Conservation (phyloP, 139 green algal species). For the Tetratostichococcus sp. region DNA sequence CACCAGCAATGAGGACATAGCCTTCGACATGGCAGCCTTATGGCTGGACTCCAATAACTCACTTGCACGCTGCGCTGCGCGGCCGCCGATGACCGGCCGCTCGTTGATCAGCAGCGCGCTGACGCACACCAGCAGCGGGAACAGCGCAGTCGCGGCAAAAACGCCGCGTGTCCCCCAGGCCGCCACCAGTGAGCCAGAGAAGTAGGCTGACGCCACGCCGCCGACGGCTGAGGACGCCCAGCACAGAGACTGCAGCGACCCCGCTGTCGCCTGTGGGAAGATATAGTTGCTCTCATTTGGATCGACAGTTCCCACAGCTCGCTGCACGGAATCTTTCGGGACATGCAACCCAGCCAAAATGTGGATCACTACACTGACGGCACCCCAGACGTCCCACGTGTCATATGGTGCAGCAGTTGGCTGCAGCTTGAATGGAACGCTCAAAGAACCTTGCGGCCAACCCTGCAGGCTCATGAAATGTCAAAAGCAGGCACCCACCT, state of each 20-base stretch:
- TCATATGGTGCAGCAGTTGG: too few relatives aligned
- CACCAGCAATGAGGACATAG: background rate
- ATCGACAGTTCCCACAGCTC: too few relatives aligned
- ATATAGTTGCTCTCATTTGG: too few relatives aligned
- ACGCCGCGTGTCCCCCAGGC: conserved; percentile 49
- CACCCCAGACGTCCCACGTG: too few relatives aligned
- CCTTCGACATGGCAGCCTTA: too few relatives aligned
- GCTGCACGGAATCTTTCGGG: too few relatives aligned
- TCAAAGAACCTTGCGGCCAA: too few relatives aligned
- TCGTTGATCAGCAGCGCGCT: conserved; percentile 57
- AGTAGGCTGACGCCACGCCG: conserved; percentile 83
- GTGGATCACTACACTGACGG: too few relatives aligned
- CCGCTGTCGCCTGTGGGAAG: conserved; percentile 57
- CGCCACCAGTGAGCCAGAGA: conserved; percentile 77
- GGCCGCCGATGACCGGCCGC: conserved; percentile 2
- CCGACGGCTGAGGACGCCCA: conserved; percentile 81
- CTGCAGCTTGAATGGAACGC: too few relatives aligned
- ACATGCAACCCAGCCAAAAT: too few relatives aligned
- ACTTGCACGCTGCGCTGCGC: conserved; percentile 1
- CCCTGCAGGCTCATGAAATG: too few relatives aligned
- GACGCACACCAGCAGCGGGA: conserved; percentile 64
- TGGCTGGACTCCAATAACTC: background rate
- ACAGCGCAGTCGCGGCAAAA: conserved; percentile 61
- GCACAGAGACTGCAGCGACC: conserved; percentile 88
- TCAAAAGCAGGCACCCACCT: conserved; percentile 13